Conservation (phyloP, 1,139 yeast species). For the Kodamaea ohmeri region DNA sequence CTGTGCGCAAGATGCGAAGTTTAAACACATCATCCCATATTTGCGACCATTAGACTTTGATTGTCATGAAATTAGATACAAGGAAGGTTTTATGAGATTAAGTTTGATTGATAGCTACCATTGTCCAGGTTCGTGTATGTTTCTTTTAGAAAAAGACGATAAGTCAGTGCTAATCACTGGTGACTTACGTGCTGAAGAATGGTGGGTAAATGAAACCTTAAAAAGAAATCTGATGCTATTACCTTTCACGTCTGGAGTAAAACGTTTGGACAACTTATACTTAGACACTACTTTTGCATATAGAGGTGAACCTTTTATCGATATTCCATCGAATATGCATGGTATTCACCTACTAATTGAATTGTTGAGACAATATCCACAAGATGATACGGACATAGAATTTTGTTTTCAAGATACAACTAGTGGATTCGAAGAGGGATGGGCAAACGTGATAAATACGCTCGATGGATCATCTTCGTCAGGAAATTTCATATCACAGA, state of each 20-base stretch:
- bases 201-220: conserved; percentile 45
- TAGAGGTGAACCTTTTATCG: conserved; percentile 49
- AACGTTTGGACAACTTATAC: conserved; percentile 45
- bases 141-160: conserved; percentile 39
- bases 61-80: conserved; percentile 17
- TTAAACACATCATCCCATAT: conserved; percentile 23
- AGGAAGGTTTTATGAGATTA: conserved; percentile 1
- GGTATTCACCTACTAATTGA: conserved; percentile 39
- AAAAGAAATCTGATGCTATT: conserved; percentile 37
- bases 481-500: conserved; percentile 22
- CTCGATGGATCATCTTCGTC: conserved; percentile 34
- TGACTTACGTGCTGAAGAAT: conserved; percentile 55
- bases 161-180: conserved; percentile 53
- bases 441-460: conserved; percentile 39
- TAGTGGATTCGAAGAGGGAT: conserved; percentile 57
- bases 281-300: conserved; percentile 57
- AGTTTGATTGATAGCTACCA: conserved; percentile 48
- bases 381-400: conserved; percentile 34
- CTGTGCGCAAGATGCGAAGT: conserved; percentile 23
- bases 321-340: conserved; percentile 39
- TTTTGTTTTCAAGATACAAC: conserved; percentile 43
- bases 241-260: conserved; percentile 41
- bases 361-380: conserved; percentile 43
- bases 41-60: conserved; percentile 18
- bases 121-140: conserved; percentile 64